phyloP scores from a whole-genome alignment of 140 eudicot species.

The Bidens hawaiensis region DNA sequence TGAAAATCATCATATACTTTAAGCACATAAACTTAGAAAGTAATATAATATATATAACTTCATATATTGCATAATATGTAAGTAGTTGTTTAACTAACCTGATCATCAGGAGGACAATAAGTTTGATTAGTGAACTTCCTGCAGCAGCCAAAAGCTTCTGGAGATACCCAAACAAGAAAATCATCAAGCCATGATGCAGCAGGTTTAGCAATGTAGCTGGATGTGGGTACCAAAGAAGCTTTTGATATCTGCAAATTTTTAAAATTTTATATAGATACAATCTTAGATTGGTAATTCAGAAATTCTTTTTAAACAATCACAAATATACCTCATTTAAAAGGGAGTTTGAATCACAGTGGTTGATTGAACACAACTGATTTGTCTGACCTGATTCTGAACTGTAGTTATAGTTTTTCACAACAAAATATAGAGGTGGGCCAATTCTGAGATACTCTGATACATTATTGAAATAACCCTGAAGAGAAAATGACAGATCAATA shows the following conservation, averaged over 20 bases:
- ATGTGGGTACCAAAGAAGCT: conserved; percentile 78
- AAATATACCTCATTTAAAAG: conserved; percentile 79
- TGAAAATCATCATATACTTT: conserved; percentile 33
- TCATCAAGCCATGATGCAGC: conserved; percentile 99
- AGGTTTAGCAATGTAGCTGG: conserved; percentile 96
- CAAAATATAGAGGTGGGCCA: conserved; percentile 96
- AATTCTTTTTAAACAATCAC: neutral
- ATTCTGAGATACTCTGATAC: conserved; percentile 78
- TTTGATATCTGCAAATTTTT: conserved; percentile 90
- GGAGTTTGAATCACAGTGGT: conserved; percentile 86
- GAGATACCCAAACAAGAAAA: conserved; percentile 96
- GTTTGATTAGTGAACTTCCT: conserved; percentile 86
- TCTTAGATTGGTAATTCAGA: no score
- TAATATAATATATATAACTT: conserved; percentile 6
- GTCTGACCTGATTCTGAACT: conserved; percentile 92
- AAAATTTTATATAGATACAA: no score
- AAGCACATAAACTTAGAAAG: neutral
- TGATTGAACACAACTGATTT: conserved; percentile 90
- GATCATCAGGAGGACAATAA: conserved; percentile 97
- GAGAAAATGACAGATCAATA: conserved; percentile 10
- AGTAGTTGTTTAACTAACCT: conserved; percentile 56
- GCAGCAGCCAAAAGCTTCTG: conserved; percentile 99
- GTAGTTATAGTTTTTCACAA: conserved; percentile 81
- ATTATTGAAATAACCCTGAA: conserved; percentile 83
- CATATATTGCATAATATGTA: neutral